Percentiles rank a stretch among this genome's conserved stretches.
phyloP scores from a whole-genome alignment of 805 yeast species.

The Candida saitoana region DNA sequence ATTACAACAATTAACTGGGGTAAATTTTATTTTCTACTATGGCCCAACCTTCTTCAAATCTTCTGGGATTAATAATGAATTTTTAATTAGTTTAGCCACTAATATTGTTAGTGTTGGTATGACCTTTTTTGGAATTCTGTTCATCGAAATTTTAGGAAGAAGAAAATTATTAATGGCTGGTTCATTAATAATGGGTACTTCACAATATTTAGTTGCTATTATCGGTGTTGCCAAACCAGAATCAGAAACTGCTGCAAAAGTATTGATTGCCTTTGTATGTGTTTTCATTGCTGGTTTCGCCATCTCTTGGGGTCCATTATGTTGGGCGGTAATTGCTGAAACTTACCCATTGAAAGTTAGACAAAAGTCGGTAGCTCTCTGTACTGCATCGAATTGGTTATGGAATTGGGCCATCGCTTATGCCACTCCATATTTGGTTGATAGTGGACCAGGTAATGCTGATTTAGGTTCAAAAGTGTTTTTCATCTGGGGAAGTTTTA shows the following conservation, averaged over 20 bases:
- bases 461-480: slow-evolving; percentile 38
- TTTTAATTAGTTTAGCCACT: slow-evolving; percentile 40
- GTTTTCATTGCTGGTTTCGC: slow-evolving; percentile 39
- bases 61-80: slow-evolving; percentile 54
- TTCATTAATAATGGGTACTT: slow-evolving; percentile 57
- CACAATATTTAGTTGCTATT: slow-evolving; percentile 47
- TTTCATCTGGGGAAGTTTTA: slow-evolving; percentile 42
- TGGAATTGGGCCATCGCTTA: slow-evolving; percentile 41
- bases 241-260: slow-evolving; percentile 25
- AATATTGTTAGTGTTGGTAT: slow-evolving; percentile 37
- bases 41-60: slow-evolving; percentile 76
- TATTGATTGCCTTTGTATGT: slow-evolving; percentile 36
- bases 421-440: slow-evolving; percentile 41
- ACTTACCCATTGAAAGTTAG: slow-evolving; percentile 34
- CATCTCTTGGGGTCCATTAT: slow-evolving; percentile 40
- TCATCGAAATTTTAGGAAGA: slow-evolving; percentile 50
- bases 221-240: slow-evolving; percentile 40
- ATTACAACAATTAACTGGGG: slow-evolving; percentile 86
- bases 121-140: slow-evolving; percentile 34
- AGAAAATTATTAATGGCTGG: slow-evolving; percentile 59
- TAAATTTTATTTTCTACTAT: slow-evolving; percentile 85
- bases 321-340: slow-evolving; percentile 39
- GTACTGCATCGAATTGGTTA: slow-evolving; percentile 41
- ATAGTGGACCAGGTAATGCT: slow-evolving; percentile 35
- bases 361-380: slow-evolving; percentile 37